phyloP scores from a whole-genome alignment of 2,329 filamentous ascomycete genomes.

The Orbilia blumenaviensis region DNA sequence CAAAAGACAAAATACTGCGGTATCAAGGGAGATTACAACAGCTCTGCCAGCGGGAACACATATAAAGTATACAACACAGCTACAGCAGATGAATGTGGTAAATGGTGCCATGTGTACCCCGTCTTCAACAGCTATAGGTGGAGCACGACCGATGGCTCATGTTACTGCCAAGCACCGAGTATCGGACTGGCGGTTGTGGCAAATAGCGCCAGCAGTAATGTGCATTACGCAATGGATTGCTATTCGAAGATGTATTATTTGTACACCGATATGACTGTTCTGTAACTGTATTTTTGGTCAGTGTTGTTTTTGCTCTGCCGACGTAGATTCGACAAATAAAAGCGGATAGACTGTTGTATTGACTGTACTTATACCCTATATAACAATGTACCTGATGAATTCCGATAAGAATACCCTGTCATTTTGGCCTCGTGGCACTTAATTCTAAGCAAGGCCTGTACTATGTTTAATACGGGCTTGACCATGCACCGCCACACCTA shows the following conservation, averaged over 20 bases:
- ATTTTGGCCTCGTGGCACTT: no score
- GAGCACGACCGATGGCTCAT: not conserved
- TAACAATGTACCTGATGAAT: no score
- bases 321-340: no score
- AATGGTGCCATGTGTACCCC: constrained; percentile 36
- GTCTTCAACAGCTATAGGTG: constrained; percentile 34
- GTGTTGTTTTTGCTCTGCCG: not conserved
- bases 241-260: constrained; percentile 36
- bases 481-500: not conserved
- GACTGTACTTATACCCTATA: no score
- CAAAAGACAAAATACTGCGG: constrained; percentile 27
- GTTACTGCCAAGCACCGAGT: constrained; percentile 20
- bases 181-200: constrained; percentile 12
- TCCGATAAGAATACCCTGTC: no score
- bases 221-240: constrained; percentile 38
- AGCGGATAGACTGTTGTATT: no score
- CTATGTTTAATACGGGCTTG: not conserved
- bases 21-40: constrained; percentile 23
- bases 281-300: not conserved
- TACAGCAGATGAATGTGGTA: constrained; percentile 27
- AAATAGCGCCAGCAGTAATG: not conserved
- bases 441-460: no score
- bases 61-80: constrained; percentile 4
- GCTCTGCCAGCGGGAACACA: constrained; percentile 7
- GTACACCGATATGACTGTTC: constrained; percentile 29